Conservation (phyloP, 2,329 filamentous ascomycete species). For the Pestalotiopsis fici region DNA sequence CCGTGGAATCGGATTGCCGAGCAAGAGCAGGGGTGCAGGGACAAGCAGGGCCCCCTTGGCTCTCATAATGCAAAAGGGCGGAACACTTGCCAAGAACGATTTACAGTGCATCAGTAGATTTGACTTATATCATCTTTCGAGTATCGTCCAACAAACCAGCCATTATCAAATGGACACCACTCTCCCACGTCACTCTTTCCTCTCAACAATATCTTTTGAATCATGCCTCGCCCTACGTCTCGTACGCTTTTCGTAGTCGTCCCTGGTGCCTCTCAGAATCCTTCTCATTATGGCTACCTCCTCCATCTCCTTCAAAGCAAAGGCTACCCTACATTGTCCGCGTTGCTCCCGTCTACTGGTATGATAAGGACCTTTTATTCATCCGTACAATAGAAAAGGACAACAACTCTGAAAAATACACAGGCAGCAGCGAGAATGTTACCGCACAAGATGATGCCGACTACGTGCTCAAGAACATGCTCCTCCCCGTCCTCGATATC, state of each 20-base stretch:
- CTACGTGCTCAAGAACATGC: background rate
- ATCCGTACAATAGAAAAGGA: background rate
- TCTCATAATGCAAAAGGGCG: no score
- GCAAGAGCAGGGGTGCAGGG: no score
- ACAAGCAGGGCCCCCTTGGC: no score
- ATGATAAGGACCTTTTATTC: background rate
- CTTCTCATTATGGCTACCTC: background rate
- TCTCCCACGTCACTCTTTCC: background rate
- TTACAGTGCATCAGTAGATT: no score
- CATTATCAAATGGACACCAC: background rate
- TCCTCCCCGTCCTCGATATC: slow-evolving; percentile 13
- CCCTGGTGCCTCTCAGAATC: background rate
- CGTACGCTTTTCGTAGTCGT: background rate
- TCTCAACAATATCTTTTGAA: background rate
- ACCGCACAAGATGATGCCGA: slow-evolving; percentile 16
- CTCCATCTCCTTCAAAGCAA: background rate
- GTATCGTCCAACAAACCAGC: background rate
- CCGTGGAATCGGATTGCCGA: no score
- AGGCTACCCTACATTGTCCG: background rate
- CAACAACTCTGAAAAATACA: background rate
- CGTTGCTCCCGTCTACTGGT: background rate
- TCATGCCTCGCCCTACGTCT: background rate
- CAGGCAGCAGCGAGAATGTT: background rate
- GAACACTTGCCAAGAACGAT: no score
- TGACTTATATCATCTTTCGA: background rate